Base-by-base conservation (phyloP, 768 basidiomycete species). In the Artomyces pyxidatus region DNA sequence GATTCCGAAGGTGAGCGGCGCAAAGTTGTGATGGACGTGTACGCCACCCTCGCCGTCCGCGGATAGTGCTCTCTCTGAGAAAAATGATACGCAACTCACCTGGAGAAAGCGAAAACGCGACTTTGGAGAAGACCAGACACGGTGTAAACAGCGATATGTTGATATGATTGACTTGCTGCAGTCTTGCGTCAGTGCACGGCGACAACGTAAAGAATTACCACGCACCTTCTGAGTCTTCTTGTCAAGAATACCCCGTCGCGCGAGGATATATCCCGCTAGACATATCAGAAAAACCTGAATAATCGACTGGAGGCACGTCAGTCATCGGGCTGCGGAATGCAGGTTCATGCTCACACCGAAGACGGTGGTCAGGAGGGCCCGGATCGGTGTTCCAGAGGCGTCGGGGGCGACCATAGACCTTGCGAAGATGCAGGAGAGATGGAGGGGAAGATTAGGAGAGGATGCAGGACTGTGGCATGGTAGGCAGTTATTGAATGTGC, bases 111-210 rank as follows among this genome's bases (percentile, higher is more conserved):
- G 86, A 89, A 69, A 94, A 95, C 0, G 94, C 95, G 19, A 98
- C 92, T 68, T 96, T 98, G 11, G 88, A 92, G 68, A 95, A 94
- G 27, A 95, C 71, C 6, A 94, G 77, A 0, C 86, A 83, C 0
- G 88, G 87, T 0, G 88, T 90, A 68, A 97, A 96, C 27, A 97
- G 77, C 0, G 86, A 86, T 21, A 95, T 81, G 63, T 94, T 95
- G 45, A 95, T 68, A 19, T 77, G 73, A 59, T 90, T 91, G 17
- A 90, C 68, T 76, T 81, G 77, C 86, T 88, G 49, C 16, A 12
- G 9, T 6, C 37, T 9, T 19, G 37, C 37, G 23, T 41, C 23
- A 40, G 17, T 28, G 25, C 37, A 17, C 14, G 27, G 23, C 11
- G 40, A 26, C 26, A 22, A 42, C 16, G 12, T 14, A n/a, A 35